Evolutionary conservation across 306 rosid genomes (phyloP).

Genomic region (Datisca glomerata): DNA sequence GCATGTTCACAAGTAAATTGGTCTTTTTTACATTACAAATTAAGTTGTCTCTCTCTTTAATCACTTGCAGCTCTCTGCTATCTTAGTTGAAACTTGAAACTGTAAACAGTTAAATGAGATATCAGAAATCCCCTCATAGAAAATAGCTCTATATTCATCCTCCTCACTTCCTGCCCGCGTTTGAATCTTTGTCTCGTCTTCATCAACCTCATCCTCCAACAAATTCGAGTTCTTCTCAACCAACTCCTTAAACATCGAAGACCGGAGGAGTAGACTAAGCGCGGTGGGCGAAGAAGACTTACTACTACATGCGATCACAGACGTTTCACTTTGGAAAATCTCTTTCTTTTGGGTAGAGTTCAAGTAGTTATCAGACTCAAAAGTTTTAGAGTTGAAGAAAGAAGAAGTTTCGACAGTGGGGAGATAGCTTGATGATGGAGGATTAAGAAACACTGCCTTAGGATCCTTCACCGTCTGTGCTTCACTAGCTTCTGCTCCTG

Average conservation of each 20-base stretch:
- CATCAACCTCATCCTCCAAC: constrained; percentile 32
- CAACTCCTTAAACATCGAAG: constrained; percentile 51
- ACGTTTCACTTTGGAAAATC: constrained; percentile 14
- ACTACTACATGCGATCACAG: constrained; percentile 6
- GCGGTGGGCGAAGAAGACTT: constrained; percentile 56
- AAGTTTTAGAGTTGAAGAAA: too few species aligned
- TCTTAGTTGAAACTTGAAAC: too few species aligned
- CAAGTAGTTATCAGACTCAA: too few species aligned
- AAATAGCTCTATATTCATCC: constrained; percentile 37
- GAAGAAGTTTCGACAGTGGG: too few species aligned
- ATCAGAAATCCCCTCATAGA: constrained; percentile 28
- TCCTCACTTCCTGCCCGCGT: constrained; percentile 19
- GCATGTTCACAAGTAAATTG: constrained; percentile 6
- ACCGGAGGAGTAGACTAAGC: constrained; percentile 52
- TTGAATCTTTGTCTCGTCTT: constrained; percentile 31
- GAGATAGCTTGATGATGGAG: too few species aligned
- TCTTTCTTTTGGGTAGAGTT: constrained; percentile 27
- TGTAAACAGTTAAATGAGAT: constrained; percentile 36
- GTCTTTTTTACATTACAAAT: constrained; percentile 22
- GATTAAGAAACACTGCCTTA: too few species aligned
- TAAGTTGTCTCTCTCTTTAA: constrained; percentile 42
- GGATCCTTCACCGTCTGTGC: too few species aligned
- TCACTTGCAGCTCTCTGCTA: constrained; percentile 24
- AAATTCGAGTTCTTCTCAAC: constrained; percentile 45
- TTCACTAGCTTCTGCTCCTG: constrained; percentile 24